Base-by-base conservation (phyloP, 1,139 yeast genomes). In the Candida tetrigidarum region DNA sequence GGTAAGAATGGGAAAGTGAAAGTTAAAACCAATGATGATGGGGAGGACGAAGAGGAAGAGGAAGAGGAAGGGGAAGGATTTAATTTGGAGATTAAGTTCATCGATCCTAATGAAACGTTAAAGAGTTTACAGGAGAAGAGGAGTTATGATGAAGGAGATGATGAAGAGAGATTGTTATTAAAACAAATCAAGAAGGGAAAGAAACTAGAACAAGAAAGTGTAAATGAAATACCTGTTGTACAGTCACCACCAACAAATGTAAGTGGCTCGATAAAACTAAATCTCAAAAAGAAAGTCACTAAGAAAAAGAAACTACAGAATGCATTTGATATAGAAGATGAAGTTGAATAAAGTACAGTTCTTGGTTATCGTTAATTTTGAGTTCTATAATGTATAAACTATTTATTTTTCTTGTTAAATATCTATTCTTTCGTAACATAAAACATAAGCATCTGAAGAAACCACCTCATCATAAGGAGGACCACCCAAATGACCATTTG, bases 371-470 rank as follows among this genome's bases (percentile, higher is more conserved):
- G n/a, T n/a, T n/a, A n/a, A n/a, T n/a, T 16, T 30, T 16, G 20
- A 19, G 22, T 22, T 34, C 28, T 33, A 33, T 33, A 33, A 33
- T 19, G 37, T 20, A 20, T 18, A 32, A 22, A 32, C 25, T 33
- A 19, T 32, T 14, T 20, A 9, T 33, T 18, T 16, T 22, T 26
- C 18, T 25, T 4, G 37, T 26, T 36, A 41, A 23, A 33, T 20
- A 19, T 41, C 35, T 42, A 44, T 41, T 34, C 55, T 41, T 56
- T 81, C 86, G 57, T 86, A 86, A 59, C 86, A 84, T 54, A 86
- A 65, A n/a, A 86, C 88, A 60, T 86, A 86, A 3, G 83, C 92
- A 53, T 85, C 89, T 39, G 78, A 73, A 41, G 84, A 79, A 10
- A 71, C 67, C 45, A 79, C 65, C 27, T 71, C 68, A 22, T 59